Conservation (phyloP, 2,329 filamentous ascomycete species). For the Talaromyces funiculosus region DNA sequence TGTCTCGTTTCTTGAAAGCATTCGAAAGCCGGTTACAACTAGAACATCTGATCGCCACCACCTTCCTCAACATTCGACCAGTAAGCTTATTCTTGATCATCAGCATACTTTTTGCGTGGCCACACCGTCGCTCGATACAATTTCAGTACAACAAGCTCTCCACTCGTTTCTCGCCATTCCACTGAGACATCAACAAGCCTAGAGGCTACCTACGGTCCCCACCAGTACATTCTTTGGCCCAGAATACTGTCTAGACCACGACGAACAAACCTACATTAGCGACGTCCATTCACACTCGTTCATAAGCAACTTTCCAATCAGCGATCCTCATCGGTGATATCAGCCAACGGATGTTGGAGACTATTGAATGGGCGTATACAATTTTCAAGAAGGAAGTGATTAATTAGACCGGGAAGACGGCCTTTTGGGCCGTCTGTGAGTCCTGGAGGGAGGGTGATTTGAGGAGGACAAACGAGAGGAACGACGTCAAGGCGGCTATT, state of each 20-base stretch:
- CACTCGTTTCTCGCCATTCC: background rate
- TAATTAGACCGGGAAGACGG: slow-evolving; percentile 27
- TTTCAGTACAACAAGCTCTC: too few species aligned
- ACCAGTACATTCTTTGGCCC: background rate
- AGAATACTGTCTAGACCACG: background rate
- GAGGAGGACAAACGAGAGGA: slow-evolving; percentile 9
- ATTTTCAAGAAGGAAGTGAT: slow-evolving; percentile 15
- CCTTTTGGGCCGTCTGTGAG: slow-evolving; percentile 32
- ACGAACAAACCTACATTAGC: background rate
- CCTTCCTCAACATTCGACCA: background rate
- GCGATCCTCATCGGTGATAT: background rate
- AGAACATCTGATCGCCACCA: slow-evolving; percentile 4
- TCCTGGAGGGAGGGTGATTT: slow-evolving; percentile 26
- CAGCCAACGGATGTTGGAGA: background rate
- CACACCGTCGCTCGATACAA: background rate
- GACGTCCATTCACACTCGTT: background rate
- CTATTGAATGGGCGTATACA: slow-evolving; percentile 12
- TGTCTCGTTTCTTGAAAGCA: background rate
- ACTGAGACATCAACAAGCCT: too few species aligned
- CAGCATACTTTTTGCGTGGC: background rate
- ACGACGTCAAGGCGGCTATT: background rate
- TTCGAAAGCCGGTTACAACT: background rate
- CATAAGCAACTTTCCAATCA: background rate
- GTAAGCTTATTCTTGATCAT: background rate
- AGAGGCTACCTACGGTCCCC: background rate